Percentiles rank a stretch among this genome's conserved stretches.
Conservation (phyloP, 225 moss, liverwort and hornwort genomes). For the Marchantia polymorpha region DNA sequence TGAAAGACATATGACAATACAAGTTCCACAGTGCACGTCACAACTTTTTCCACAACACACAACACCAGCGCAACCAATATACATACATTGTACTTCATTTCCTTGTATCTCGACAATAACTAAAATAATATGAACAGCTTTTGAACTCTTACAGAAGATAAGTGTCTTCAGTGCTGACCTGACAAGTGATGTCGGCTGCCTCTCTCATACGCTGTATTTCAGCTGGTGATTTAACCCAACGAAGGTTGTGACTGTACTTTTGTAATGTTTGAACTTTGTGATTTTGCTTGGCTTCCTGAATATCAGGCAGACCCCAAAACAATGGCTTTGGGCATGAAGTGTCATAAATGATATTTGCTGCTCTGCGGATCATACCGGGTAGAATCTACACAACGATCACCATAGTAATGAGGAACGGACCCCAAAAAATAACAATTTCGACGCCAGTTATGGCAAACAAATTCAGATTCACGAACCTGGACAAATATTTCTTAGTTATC, state of each 20-base stretch:
- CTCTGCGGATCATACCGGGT: slow-evolving; percentile 60
- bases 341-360: slow-evolving; percentile 66
- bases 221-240: slow-evolving; percentile 78
- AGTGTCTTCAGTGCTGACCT: slow-evolving; percentile 48
- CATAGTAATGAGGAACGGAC: slow-evolving; percentile 18
- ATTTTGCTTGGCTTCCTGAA: slow-evolving; percentile 64
- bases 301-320: slow-evolving; percentile 53
- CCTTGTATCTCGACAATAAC: background rate
- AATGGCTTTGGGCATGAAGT: slow-evolving; percentile 47
- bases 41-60: too few relatives aligned
- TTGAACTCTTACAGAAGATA: background rate
- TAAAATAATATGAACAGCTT: background rate
- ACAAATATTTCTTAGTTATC: background rate
- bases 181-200: slow-evolving; percentile 81
- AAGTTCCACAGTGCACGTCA: background rate
- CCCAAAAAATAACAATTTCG: background rate
- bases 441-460: background rate
- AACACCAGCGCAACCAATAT: too few relatives aligned
- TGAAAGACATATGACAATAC: background rate
- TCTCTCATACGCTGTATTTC: slow-evolving; percentile 79
- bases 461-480: background rate
- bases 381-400: slow-evolving; percentile 53
- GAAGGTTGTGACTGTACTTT: slow-evolving; percentile 63
- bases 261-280: slow-evolving; percentile 65
- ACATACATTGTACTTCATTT: background rate